phyloP scores from a whole-genome alignment of 768 basidiomycete species.

The Rhodotorula graminis region DNA sequence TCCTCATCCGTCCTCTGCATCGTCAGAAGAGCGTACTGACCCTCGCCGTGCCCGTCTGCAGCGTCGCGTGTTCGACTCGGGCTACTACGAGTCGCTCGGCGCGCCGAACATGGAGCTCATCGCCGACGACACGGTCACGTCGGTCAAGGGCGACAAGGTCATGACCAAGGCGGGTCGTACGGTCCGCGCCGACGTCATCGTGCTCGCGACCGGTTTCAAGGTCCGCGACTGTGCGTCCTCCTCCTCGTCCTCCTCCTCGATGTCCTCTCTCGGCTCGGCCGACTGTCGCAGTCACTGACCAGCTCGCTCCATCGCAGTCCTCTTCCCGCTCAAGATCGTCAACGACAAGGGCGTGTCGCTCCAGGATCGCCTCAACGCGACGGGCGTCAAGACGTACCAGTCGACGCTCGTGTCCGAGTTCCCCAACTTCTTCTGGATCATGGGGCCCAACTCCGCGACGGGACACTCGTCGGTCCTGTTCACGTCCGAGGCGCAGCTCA shows the following conservation, averaged over 20 bases:
- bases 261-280: background rate
- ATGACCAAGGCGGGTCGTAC: slow-evolving; percentile 25
- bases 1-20: no score
- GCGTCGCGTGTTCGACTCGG: slow-evolving; percentile 41
- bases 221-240: slow-evolving; percentile 29
- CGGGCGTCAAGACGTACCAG: slow-evolving; percentile 29
- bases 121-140: slow-evolving; percentile 31
- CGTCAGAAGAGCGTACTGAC: no score
- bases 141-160: slow-evolving; percentile 26
- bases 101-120: slow-evolving; percentile 34
- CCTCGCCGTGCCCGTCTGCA: slow-evolving; percentile 3
- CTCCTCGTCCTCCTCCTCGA: background rate
- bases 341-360: slow-evolving; percentile 36
- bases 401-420: slow-evolving; percentile 19
- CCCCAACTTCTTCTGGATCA: slow-evolving; percentile 40
- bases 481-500: slow-evolving; percentile 36
- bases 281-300: background rate
- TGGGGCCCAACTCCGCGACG: slow-evolving; percentile 41
- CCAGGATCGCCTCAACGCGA: slow-evolving; percentile 32
- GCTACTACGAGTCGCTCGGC: slow-evolving; percentile 38
- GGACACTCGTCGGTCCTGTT: slow-evolving; percentile 42
- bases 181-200: slow-evolving; percentile 41
- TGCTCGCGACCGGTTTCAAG: slow-evolving; percentile 40
- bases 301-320: background rate
- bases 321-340: slow-evolving; percentile 37